Percentiles rank a stretch among this genome's conserved stretches.
phyloP scores from a whole-genome alignment of 257 asterid species.

The Nicotiana attenuata region DNA sequence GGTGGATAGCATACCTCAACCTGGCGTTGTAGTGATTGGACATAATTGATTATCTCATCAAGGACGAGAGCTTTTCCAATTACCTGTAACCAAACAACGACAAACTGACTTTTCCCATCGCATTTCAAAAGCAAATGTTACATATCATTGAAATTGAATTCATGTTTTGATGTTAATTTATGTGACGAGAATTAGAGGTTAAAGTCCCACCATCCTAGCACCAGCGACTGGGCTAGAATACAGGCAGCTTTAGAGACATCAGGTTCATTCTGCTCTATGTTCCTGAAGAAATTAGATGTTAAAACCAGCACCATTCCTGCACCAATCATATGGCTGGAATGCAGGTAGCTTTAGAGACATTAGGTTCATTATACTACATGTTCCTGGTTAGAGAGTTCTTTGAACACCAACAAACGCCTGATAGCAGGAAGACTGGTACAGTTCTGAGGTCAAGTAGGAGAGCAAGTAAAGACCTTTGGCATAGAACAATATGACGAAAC shows the following conservation, averaged over 20 bases:
- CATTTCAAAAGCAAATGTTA: background rate
- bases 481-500: background rate
- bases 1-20: constrained; percentile 20
- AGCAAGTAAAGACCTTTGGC: background rate
- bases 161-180: background rate
- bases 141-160: background rate
- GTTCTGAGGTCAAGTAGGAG: background rate
- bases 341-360: background rate
- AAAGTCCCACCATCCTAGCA: background rate
- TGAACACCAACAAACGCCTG: background rate
- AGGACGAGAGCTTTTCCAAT: constrained; percentile 28
- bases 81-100: constrained; percentile 18
- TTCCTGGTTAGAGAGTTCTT: background rate
- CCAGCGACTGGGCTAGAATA: background rate
- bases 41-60: constrained; percentile 28
- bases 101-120: background rate
- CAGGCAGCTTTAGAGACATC: background rate
- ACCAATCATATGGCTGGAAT: background rate
- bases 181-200: background rate
- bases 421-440: background rate
- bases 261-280: background rate
- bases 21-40: constrained; percentile 25
- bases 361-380: background rate
- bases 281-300: background rate
- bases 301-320: background rate